Evolutionary conservation across 2,329 filamentous ascomycete genomes (phyloP), one percentile per base, ranked within the genome.

Genomic region (Hypoxylon sp.): DNA sequence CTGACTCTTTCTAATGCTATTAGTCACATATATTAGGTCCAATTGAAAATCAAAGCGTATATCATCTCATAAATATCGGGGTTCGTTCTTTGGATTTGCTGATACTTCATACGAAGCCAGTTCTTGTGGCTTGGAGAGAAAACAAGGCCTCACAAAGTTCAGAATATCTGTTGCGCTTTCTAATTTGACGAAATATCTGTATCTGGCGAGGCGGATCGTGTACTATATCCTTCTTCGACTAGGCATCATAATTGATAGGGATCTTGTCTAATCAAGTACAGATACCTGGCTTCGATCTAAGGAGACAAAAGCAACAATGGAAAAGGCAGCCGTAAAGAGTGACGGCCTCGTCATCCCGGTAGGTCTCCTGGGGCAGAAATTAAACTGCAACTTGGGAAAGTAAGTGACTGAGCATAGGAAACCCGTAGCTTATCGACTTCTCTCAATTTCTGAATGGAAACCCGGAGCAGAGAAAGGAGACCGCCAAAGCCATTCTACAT

Each of bases 371-470:
- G 48, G 14, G 37, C 31, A n/a, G 8, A 14, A n/a, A 55, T 14
- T 42, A 24, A 22, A 35, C 22, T 17, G 24, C 11, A 22, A 39
- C 10, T 42, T 19, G 24, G 13, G 35, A 64, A 14, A 53, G 14
- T 46, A 46, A 19, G 35, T 63, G 42, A 51, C 69, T 71, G 48
- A 71, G 60, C 50, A 33, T 17, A 52, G 26, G 35, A 54, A 66
- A 63, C 17, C 17, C 31, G 17, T 74, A 94, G 92, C 86, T 94
- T 74, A 92, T 94, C 77, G 90, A 97, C 84, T 94, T 97, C 78
- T 88, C 88, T 11, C 84, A 84, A 47, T 96, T 94, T 80, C 87
- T 93, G 24, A 80, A 85, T 63, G 91, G 91, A 35, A 84, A 86
- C 19, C 82, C 87, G 0, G 75, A 84, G 9, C 83, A 91, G 72